Evolutionary conservation across 2,329 filamentous ascomycete species (phyloP).

Genomic region (Cordyceps cateniannulata): DNA sequence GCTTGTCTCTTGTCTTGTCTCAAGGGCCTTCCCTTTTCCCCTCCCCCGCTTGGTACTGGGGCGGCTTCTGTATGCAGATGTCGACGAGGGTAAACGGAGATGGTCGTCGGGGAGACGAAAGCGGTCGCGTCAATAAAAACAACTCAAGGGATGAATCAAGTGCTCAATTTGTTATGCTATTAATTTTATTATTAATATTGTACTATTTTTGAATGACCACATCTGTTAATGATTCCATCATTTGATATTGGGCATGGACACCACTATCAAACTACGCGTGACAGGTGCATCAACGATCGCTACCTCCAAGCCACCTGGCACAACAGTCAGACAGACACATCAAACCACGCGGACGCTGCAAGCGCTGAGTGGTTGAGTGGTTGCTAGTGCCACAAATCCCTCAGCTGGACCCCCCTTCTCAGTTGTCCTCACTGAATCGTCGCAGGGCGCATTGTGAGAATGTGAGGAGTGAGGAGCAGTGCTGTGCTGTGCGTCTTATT

Average conservation of each 20-base stretch:
- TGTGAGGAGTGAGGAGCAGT: background rate
- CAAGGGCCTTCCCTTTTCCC: background rate
- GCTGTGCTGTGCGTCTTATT: background rate
- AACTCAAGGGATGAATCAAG: background rate
- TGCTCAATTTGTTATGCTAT: background rate
- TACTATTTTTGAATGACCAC: too few relatives aligned
- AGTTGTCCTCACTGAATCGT: background rate
- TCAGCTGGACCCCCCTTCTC: conserved; percentile 4
- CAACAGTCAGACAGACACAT: conserved; percentile 8
- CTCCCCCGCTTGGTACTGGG: conserved; percentile 4
- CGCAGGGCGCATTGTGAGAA: background rate
- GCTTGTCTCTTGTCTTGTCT: conserved; percentile 5
- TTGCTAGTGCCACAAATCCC: conserved; percentile 5
- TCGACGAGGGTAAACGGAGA: background rate
- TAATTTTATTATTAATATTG: background rate
- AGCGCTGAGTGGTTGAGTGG: background rate
- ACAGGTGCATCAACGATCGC: conserved; percentile 9
- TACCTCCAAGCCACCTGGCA: background rate
- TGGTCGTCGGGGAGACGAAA: conserved; percentile 9
- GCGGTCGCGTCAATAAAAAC: conserved; percentile 4
- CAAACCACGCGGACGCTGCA: background rate
- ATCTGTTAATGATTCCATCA: background rate
- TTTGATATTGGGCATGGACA: background rate
- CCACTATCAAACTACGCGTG: conserved; percentile 4
- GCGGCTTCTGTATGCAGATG: conserved; percentile 1